Evolutionary conservation across 2,329 filamentous ascomycete genomes (phyloP), one percentile per base, ranked within the genome.

Genomic region (Diaporthe batatas): DNA sequence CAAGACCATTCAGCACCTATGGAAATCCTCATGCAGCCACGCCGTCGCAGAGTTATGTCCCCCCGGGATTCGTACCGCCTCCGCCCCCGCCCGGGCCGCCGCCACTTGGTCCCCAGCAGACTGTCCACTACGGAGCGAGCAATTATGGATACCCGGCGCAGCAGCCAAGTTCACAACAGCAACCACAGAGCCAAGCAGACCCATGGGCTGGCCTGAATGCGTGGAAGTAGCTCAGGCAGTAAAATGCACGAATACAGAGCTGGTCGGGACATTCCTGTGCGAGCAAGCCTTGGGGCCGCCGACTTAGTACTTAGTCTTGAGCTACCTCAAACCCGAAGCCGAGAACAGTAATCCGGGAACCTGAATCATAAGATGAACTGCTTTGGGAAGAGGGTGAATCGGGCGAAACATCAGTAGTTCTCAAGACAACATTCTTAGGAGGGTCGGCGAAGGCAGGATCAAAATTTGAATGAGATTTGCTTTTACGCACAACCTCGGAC

Each of bases 141-240:
- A 79, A 82, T 67, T 79, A 81, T 70, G 87, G 86, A 11, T 87
- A 89, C 5, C 87, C 86, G 5, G 86, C 86, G 1, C 91, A 91
- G 81, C 86, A 88, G 18, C 62, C 80, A 25, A n/a, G 82, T 76
- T 79, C 81, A 39, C 72, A 76, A 55, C 73, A 76, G 70, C 75
- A 79, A 65, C 80, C 80, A 65, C 77, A 80, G 42, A 78, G 77
- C 55, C 75, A 79, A 16, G 77, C 78, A 74, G 91, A 94, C 84
- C 92, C 91, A 10, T 94, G 91, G 91, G 91, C 91, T 21, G 92
- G 91, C 6, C 80, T 94, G 76, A 92, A 88, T 82, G 89, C 88
- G 58, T 93, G 91, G 91, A 92, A 92, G 80, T 93, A 58, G 59
- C 29, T 1, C 3, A 21, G 6, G 7, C 8, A 36, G 8, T 10